Base-by-base conservation (phyloP, 1,284 basidiomycete genomes). In the Termitomyces sp. region DNA sequence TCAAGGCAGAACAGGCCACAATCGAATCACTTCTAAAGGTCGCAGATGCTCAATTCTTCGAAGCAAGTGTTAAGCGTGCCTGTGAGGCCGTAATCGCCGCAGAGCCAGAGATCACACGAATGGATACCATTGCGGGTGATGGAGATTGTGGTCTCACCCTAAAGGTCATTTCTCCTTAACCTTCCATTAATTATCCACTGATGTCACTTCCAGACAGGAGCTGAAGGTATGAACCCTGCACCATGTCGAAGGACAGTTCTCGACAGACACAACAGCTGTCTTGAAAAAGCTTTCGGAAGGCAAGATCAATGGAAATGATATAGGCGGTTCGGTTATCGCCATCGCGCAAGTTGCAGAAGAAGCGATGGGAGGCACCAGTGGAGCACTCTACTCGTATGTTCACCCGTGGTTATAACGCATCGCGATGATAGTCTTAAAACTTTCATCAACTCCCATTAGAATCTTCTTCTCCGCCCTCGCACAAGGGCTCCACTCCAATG, bases 281-380 rank as follows among this genome's bases (percentile, higher is more conserved):
- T 71, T 86, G 28, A 67, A 73, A 49, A 72, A 75, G 55, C 64
- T 84, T 19, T 62, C 72, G 11, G 65, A 71, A 38, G 77, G 77
- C 3, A 74, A 68, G 21, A 78, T 93, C 49, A 70, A 70, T 18
- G 83, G 83, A 10, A 64, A 74, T 18, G 82, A 93, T 62, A 75
- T 91, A 39, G 76, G 88, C 34, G 73, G 74, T 13, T 68, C 70
- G 41, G 72, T 92, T 52, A 80, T 91, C 35, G 72, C 76, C 4
- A 82, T 95, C 52, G 82, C 91, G 1, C 78, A 83, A 57, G 81
- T 87, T 21, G 85, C 86, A 3, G 91, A 94, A 69, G 84, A 89
- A 60, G 77, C 80, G 48, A 97, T 97, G 93, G 94, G 91, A 30
- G 94, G 94, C 16, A 97, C 93, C 5, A 90, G 86, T 56, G 94